Percentiles rank a stretch among this genome's conserved stretches.
Evolutionary conservation across 208 protist species (phyloP).

Genomic region (Strigomonas galati): DNA sequence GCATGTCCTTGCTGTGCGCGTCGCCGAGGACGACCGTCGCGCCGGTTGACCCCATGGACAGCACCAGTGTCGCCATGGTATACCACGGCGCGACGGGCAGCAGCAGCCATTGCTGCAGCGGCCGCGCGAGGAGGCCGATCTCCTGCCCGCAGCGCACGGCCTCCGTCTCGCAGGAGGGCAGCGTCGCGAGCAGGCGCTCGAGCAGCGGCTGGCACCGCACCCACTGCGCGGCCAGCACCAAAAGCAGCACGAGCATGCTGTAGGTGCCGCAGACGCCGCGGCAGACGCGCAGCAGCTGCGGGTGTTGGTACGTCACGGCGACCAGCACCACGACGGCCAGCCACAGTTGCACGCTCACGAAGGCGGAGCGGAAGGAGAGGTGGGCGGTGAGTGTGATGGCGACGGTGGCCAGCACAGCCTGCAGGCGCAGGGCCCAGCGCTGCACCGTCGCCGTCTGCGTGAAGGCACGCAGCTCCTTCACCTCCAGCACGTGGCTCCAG

Average conservation of each 20-base stretch:
- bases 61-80: background rate
- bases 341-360: background rate
- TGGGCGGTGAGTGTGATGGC: background rate
- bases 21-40: background rate
- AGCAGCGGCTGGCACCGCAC: background rate
- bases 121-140: background rate
- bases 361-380: slow-evolving; percentile 1
- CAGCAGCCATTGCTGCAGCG: background rate
- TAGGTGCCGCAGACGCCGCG: slow-evolving; percentile 5
- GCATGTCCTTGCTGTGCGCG: background rate
- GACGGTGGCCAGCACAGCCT: background rate
- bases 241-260: background rate
- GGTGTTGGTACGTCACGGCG: background rate
- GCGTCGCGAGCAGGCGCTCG: background rate
- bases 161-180: slow-evolving; percentile 1
- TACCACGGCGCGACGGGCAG: slow-evolving; percentile 2
- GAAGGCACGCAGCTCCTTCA: slow-evolving; percentile 4
- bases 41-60: background rate
- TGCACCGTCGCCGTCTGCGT: background rate
- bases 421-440: background rate
- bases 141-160: slow-evolving; percentile 4
- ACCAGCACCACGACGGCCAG: background rate
- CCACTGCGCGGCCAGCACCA: background rate
- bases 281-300: background rate
- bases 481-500: background rate